A percentile compares a stretch with the other conserved stretches of the same genome.
Evolutionary conservation across 805 yeast species (phyloP).

Genomic region (Sugiyamaella qingdaonensis): DNA sequence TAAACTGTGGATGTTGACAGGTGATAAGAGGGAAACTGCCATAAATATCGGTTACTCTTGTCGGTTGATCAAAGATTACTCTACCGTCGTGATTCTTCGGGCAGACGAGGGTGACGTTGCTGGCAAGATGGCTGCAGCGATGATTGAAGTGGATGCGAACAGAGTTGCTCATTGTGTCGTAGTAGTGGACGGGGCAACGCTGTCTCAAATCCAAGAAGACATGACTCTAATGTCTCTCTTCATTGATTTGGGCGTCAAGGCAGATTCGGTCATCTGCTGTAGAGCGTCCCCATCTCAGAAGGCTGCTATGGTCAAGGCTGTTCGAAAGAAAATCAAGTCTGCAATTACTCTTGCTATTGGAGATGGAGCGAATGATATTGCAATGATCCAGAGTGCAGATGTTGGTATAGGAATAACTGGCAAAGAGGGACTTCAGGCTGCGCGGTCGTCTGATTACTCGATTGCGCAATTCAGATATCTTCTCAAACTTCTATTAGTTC

Average conservation of each 20-base stretch:
- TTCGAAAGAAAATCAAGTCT: constrained; percentile 61
- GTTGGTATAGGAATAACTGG: constrained; percentile 98
- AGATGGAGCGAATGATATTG: constrained; percentile 98
- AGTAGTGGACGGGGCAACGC: constrained; percentile 91
- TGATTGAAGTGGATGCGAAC: constrained; percentile 64
- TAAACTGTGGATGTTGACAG: constrained; percentile 97
- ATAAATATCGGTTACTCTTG: constrained; percentile 96
- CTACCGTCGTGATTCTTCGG: constrained; percentile 73
- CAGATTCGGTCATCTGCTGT: constrained; percentile 91
- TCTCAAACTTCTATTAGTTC: constrained; percentile 78
- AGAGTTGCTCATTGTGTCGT: constrained; percentile 87
- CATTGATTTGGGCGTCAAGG: constrained; percentile 76
- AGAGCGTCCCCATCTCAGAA: constrained; percentile 97
- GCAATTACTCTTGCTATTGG: constrained; percentile 94
- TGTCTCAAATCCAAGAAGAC: constrained; percentile 69
- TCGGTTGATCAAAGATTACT: constrained; percentile 85
- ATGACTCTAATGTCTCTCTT: constrained; percentile 67
- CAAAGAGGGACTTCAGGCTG: constrained; percentile 94
- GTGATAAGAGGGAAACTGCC: constrained; percentile 97
- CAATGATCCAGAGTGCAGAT: constrained; percentile 98
- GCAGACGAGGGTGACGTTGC: constrained; percentile 52
- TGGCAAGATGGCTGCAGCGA: constrained; percentile 69
- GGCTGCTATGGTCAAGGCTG: constrained; percentile 78
- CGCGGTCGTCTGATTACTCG: constrained; percentile 89
- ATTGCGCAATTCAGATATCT: constrained; percentile 90